Evolutionary conservation across 208 protist genomes (phyloP), one percentile per base, ranked within the genome.

Genomic region (Leishmania mexicana): DNA sequence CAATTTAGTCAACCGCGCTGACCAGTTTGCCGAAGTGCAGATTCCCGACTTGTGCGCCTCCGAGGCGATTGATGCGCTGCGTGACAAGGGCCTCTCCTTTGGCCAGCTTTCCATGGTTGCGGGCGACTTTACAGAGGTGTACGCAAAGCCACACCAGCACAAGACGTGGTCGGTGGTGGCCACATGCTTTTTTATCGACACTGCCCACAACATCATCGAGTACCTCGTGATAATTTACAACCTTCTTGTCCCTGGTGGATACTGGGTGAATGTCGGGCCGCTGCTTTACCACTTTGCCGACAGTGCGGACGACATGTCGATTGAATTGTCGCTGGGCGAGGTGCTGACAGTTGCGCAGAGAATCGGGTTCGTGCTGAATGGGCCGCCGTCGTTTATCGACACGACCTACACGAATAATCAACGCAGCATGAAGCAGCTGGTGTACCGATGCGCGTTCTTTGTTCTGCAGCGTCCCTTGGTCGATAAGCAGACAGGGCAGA

Each of bases 121-220:
- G 0, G 98, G 98, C 6, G 98, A 99, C 84, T 99, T 99, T 79
- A 90, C 98, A 21, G 98, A 99, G 76, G 96, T 99, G 31, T 99
- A 99, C 86, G 81, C 89, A n/a, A 96, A 96, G 82, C 79, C 90
- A 67, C 76, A 93, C 42, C 94, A 98, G 75, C 88, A 88, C 74
- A 88, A 90, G 76, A 92, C 81, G 24, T 99, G 94, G 92, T 97
- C 98, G 64, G 96, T 93, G 0, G 91, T 99, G 40, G 94, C 93
- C 38, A 99, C 98, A 24, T 99, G 96, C 81, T 99, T 99, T 87
- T 99, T 99, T 83, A 95, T 99, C 80, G 99, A 99, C 89, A 99
- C 99, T 5, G 98, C 99, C 6, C 95, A 98, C 84, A 99, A 99
- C 85, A 96, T 99, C 75, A 90, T 99, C 76, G 96, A 99, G 79